Base-by-base conservation (phyloP, 208 protist species). In the Borovskyia barvae region DNA sequence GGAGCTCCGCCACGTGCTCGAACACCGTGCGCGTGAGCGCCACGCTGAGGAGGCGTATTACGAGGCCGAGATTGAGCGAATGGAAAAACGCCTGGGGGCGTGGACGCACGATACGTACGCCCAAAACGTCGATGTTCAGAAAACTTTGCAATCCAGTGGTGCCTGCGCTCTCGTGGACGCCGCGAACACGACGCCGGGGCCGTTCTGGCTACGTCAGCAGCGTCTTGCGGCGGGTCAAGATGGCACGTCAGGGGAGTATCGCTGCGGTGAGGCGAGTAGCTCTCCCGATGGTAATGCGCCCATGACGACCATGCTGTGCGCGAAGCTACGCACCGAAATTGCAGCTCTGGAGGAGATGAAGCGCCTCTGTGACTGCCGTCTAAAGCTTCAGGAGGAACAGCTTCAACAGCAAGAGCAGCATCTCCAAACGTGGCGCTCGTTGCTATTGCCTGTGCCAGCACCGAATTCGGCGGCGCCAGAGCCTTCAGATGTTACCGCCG, bases 61-160 rank as follows among this genome's bases (percentile, higher is more conserved):
- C 40, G 49, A 71, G 29, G 36, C 19, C 2, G 64, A 71, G 49
- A 71, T 71, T 9, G 47, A 54, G 0, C 56, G 49, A 12, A 71
- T 71, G 64, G 64, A 71, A 50, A 42, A 71, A 56, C 64, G 64
- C 5, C 55, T 71, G 37, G 36, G 58, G 15, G 75, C 54, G 26
- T 74, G 77, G 6, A 40, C 69, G 5, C 71, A 41, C 20, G 66
- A 74, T 6, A 66, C 80, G 6, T 74, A 68, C 25, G 47, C 65
- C 6, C 56, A 76, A 20, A 54, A 56, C 36, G 41, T 88, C 20
- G 64, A 82, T 32, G 74, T 82, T 1, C 40, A 82, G 8, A 43
- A 22, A 2, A 67, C 66, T 17, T 46, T 88, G 8, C 42, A 28
- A 2, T 46, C 46, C 11, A 35, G 46, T 28, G 55, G 72, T 17